Percentiles rank a stretch among this genome's conserved stretches.
Evolutionary conservation across 2,329 filamentous ascomycete species (phyloP).

Genomic region (Rhynchosporium graminicola): DNA sequence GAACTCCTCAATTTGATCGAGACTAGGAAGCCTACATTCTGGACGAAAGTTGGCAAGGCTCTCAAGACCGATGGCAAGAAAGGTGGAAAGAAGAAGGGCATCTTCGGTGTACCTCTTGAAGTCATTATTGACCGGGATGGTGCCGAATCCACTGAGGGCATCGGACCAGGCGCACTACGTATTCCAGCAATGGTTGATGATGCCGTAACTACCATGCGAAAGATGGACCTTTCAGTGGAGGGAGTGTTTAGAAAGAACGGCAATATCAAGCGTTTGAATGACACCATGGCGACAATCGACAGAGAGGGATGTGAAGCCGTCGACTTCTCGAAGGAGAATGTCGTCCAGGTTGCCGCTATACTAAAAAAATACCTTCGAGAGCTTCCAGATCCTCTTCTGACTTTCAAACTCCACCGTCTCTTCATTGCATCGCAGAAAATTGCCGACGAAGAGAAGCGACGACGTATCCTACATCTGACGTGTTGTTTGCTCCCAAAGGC

Average conservation of each 20-base stretch:
- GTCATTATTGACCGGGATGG: constrained; percentile 89
- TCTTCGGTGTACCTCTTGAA: constrained; percentile 89
- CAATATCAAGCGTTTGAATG: constrained; percentile 91
- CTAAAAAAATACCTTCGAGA: constrained; percentile 95
- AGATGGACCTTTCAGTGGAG: constrained; percentile 98
- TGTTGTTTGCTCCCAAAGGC: constrained; percentile 92
- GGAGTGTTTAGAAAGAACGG: constrained; percentile 99
- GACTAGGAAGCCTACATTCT: constrained; percentile 89
- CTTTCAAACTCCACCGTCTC: constrained; percentile 88
- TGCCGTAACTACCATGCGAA: constrained; percentile 89
- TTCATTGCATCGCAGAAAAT: constrained; percentile 93
- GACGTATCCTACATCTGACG: constrained; percentile 83
- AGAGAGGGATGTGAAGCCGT: constrained; percentile 80
- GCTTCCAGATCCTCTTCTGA: constrained; percentile 90
- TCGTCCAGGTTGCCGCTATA: constrained; percentile 90
- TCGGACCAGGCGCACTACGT: constrained; percentile 85
- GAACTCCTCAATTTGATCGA: constrained; percentile 92
- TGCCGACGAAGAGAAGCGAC: constrained; percentile 74
- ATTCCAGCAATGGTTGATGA: constrained; percentile 96
- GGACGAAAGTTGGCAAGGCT: constrained; percentile 96
- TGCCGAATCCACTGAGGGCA: constrained; percentile 95
- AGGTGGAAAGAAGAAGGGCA: constrained; percentile 83
- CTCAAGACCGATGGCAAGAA: constrained; percentile 86
- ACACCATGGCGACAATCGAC: constrained; percentile 84
- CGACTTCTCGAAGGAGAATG: constrained; percentile 83